Conservation (phyloP, 2,329 filamentous ascomycete species). For the Venturia pyrina region DNA sequence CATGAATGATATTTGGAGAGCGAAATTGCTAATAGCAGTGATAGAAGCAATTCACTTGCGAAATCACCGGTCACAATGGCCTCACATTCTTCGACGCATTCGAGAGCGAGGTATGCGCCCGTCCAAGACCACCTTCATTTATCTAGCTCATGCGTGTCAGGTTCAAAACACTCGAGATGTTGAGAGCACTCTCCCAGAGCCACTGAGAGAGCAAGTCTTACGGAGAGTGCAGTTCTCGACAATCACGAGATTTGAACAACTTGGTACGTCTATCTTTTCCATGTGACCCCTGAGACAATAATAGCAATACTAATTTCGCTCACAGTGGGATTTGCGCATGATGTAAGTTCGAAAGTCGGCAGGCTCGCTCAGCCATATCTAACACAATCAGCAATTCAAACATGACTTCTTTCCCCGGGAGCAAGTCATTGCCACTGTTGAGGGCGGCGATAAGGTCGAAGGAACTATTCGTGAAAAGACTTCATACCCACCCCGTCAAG, state of each 20-base stretch:
- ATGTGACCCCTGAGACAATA: background rate
- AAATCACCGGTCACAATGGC: slow-evolving; percentile 87
- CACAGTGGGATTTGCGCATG: slow-evolving; percentile 49
- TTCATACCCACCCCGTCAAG: slow-evolving; percentile 51
- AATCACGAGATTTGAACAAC: slow-evolving; percentile 77
- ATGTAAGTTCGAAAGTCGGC: slow-evolving; percentile 27
- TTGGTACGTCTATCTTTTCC: slow-evolving; percentile 39
- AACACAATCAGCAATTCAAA: slow-evolving; percentile 55
- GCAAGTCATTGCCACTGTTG: slow-evolving; percentile 61
- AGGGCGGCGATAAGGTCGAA: slow-evolving; percentile 58
- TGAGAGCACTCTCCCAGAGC: slow-evolving; percentile 83
- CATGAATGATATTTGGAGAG: background rate
- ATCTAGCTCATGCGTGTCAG: slow-evolving; percentile 19
- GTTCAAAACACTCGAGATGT: slow-evolving; percentile 52
- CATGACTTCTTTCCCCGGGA: slow-evolving; percentile 87
- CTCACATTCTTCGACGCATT: slow-evolving; percentile 88
- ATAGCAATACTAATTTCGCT: background rate
- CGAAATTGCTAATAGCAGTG: slow-evolving; percentile 19
- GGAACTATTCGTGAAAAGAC: slow-evolving; percentile 80
- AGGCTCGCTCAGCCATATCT: background rate
- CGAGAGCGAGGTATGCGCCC: slow-evolving; percentile 67
- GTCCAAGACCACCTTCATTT: slow-evolving; percentile 15
- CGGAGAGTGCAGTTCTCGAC: slow-evolving; percentile 87
- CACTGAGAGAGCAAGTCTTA: slow-evolving; percentile 81
- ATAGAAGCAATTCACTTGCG: slow-evolving; percentile 83